Evolutionary conservation across 1,139 yeast genomes (phyloP).

Genomic region (Arxiozyma bovina): DNA sequence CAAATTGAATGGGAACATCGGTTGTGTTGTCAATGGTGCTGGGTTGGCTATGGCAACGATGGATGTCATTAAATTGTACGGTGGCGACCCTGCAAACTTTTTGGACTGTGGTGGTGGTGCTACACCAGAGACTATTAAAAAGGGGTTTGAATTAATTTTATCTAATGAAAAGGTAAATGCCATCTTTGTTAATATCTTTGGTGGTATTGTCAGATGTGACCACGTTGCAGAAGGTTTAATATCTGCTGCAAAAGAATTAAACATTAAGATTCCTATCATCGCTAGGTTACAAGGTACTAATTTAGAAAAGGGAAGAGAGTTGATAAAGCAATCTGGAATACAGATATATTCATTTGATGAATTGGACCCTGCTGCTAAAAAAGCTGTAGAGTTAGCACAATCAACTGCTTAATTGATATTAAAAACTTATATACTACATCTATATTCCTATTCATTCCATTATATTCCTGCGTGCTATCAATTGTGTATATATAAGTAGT

Average conservation of each 20-base stretch:
- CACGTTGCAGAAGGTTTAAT: constrained; percentile 96
- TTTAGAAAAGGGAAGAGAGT: constrained; percentile 77
- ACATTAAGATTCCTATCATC: constrained; percentile 86
- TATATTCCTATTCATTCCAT: background rate
- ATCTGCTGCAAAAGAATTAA: constrained; percentile 83
- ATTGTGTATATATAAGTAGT: too few relatives aligned
- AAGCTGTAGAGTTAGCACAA: constrained; percentile 66
- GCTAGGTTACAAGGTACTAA: constrained; percentile 99
- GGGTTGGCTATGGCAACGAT: constrained; percentile 99
- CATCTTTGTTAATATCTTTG: constrained; percentile 95
- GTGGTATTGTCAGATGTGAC: constrained; percentile 99
- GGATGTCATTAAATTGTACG: constrained; percentile 97
- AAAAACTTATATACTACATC: too few relatives aligned
- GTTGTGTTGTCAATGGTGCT: constrained; percentile 98
- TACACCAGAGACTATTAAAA: constrained; percentile 94
- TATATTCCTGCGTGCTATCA: background rate
- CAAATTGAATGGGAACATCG: constrained; percentile 96
- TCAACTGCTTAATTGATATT: background rate
- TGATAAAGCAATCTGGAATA: constrained; percentile 82
- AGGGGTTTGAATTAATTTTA: constrained; percentile 89
- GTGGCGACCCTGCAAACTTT: constrained; percentile 98
- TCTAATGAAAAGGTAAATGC: constrained; percentile 87
- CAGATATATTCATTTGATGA: constrained; percentile 88
- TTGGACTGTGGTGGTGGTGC: constrained; percentile 99
- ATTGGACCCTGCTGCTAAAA: constrained; percentile 95